Evolutionary conservation across 345 rosid species (phyloP).

Genomic region (Punica granatum): DNA sequence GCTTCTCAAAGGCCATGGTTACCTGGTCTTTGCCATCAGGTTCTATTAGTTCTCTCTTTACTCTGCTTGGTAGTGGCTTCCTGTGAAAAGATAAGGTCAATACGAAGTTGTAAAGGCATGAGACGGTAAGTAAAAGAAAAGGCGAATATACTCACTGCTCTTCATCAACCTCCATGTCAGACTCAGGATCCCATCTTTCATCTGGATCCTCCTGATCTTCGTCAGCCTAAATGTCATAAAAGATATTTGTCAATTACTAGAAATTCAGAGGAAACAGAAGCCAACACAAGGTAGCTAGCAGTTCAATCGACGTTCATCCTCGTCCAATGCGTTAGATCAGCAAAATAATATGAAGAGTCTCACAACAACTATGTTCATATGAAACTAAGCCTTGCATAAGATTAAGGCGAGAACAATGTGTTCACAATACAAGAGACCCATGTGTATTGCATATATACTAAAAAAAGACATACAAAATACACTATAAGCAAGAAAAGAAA

Average conservation of each 20-base stretch:
- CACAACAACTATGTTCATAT: background rate
- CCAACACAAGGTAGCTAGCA: background rate
- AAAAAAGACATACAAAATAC: background rate
- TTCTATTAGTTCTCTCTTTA: conserved; percentile 67
- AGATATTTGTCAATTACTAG: conserved; percentile 5
- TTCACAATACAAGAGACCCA: no score
- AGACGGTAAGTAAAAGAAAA: background rate
- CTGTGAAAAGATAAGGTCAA: conserved; percentile 30
- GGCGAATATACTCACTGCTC: conserved; percentile 41
- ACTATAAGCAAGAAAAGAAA: background rate
- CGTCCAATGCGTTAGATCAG: background rate
- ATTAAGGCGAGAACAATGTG: no score
- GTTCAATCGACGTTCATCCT: background rate
- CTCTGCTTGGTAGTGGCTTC: conserved; percentile 60
- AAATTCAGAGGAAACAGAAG: background rate
- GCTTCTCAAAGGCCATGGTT: conserved; percentile 6
- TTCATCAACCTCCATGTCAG: conserved; percentile 73
- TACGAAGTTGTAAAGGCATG: background rate
- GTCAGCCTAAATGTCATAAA: conserved; percentile 38
- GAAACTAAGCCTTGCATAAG: background rate
- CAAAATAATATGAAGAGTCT: background rate
- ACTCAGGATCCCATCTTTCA: conserved; percentile 79
- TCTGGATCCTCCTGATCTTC: conserved; percentile 80
- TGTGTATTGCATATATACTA: no score
- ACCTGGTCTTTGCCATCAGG: conserved; percentile 59